Percentiles rank a stretch among this genome's conserved stretches.
These are phyloP conservation scores for Coemansia sp. DNA, from an alignment of 192 early-diverging fungal species.

Conservation along the genomic window DNA sequence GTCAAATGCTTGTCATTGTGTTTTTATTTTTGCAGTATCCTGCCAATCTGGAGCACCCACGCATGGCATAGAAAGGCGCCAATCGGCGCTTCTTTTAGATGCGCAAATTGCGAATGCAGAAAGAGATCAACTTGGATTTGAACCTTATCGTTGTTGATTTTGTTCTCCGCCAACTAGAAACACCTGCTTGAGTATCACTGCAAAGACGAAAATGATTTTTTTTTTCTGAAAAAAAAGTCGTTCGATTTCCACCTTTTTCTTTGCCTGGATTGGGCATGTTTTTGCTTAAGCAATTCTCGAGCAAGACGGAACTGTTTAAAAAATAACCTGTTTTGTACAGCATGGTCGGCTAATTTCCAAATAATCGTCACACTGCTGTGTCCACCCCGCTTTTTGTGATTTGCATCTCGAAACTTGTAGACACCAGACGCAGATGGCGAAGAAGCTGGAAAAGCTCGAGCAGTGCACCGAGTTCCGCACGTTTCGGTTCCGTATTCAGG, in stretches of 20 bases:
- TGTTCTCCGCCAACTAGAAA: not conserved
- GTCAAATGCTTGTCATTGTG: not conserved
- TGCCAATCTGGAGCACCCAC: not conserved
- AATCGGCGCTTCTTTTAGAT: not conserved
- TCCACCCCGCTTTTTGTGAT: not conserved
- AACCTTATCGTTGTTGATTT: not conserved
- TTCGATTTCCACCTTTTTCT: not conserved
- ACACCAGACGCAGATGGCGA: constrained; percentile 76
- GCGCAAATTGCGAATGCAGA: not conserved
- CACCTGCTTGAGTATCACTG: not conserved
- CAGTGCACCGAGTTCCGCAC: constrained; percentile 72
- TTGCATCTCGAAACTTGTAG: constrained; percentile 25
- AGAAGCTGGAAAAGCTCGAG: constrained; percentile 71
- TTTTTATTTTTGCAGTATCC: not conserved
- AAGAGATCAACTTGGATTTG: not conserved
- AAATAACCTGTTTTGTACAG: not conserved
- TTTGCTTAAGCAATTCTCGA: not conserved
- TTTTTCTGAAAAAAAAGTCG: not conserved
- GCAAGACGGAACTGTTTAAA: not conserved
- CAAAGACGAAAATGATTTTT: not conserved
- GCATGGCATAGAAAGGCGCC: not conserved
- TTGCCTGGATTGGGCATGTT: not conserved
- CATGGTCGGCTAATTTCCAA: not conserved
- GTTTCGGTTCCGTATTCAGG: constrained; percentile 84
- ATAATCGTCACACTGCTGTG: not conserved